These are phyloP conservation scores for Chaetomium globosum DNA, from an alignment of 2,329 filamentous ascomycete genomes.

Conservation along the genomic window DNA sequence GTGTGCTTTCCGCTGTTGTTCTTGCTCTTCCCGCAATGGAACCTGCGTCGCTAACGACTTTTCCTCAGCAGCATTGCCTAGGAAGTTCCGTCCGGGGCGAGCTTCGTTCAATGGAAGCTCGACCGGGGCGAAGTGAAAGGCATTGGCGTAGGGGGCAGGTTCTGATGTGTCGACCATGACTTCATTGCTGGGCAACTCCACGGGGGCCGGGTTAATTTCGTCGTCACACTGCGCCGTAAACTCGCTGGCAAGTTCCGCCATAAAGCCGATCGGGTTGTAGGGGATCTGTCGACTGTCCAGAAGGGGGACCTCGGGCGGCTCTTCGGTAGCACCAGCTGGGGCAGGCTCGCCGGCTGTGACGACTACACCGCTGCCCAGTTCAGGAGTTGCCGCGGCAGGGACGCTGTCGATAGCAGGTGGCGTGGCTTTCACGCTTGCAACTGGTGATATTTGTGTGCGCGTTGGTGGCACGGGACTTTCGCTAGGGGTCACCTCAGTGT, in stretches of 20 bases:
- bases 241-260: conserved; percentile 54
- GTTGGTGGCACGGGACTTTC: not conserved
- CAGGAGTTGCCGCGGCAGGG: conserved; percentile 30
- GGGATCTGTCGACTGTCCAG: conserved; percentile 44
- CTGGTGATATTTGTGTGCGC: conserved; percentile 35
- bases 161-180: conserved; percentile 38
- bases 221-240: conserved; percentile 46
- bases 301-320: conserved; percentile 38
- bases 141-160: conserved; percentile 27
- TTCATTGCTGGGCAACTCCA: conserved; percentile 47
- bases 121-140: conserved; percentile 29
- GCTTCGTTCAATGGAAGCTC: conserved; percentile 24
- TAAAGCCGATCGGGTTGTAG: conserved; percentile 48
- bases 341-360: not conserved
- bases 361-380: conserved; percentile 20
- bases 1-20: conserved; percentile 15
- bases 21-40: conserved; percentile 9
- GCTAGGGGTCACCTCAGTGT: not conserved
- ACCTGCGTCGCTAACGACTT: not conserved
- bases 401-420: conserved; percentile 35
- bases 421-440: conserved; percentile 37
- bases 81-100: not conserved
- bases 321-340: not conserved
- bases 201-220: conserved; percentile 47
- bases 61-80: not conserved